Base-by-base conservation (phyloP, 2,329 filamentous ascomycete species). In the Dichotomopilus funicola region DNA sequence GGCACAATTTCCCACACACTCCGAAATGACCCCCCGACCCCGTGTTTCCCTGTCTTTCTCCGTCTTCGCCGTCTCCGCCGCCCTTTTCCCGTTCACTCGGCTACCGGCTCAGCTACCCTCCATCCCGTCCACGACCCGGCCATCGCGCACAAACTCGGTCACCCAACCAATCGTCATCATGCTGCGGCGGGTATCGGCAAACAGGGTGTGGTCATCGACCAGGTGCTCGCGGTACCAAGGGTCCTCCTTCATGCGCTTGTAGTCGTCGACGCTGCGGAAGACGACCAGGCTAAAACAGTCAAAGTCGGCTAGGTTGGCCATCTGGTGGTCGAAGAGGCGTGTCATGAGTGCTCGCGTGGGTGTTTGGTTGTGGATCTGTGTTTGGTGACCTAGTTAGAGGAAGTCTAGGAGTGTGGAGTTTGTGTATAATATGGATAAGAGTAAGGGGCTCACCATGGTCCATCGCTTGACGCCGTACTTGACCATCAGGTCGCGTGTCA, bases 261-360 rank as follows among this genome's bases (percentile, higher is more conserved):
- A 80, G 55, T 76, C 69, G 4, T 77, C 72, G 1, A 79, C 51
- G 42, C 56, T 64, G 54, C 71, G 58, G 60, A 79, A 78, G 0
- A 77, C 67, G 0, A 76, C 72, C 61, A 78, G 75, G 49, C 72
- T 76, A 60, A 78, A 76, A 61, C 73, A 77, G 63, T 79, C 76
- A 55, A 70, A 79, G 57, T 77, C 72, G 4, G 75, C 74, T 4
- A 77, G n/a, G 49, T 77, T 76, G n/a, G 61, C 55, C 69, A 79
- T 74, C 56, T 79, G 75, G 1, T 63, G 68, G 56, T 78, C 76
- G 59, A 68, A 72, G 0, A 78, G 63, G 50, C 68, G 58, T 9
- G 58, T 51, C 74, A 78, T 77, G 9, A 76, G 59, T 0, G 62
- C 61, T 4, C 73, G 69, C 0, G 73, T 73, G 1, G 55, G 56